phyloP scores from a whole-genome alignment of 2,329 filamentous ascomycete species.

The Ophiocordyceps camponoti-floridani region DNA sequence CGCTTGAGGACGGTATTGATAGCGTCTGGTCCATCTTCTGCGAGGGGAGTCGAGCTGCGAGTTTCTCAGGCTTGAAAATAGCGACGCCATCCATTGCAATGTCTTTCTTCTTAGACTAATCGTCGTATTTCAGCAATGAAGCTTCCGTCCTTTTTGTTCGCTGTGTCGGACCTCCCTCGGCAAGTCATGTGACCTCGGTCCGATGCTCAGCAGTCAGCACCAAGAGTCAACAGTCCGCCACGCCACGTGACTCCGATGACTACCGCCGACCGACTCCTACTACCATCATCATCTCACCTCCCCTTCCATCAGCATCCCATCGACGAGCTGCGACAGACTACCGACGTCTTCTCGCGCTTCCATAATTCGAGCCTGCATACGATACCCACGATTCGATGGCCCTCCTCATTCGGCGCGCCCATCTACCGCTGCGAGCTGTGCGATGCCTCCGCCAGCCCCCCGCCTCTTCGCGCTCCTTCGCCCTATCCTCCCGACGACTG shows the following conservation, averaged over 20 bases:
- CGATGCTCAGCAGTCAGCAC: not conserved
- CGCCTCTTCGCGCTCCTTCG: constrained; percentile 21
- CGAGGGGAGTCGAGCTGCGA: too few species aligned
- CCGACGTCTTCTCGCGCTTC: too few species aligned
- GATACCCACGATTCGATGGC: constrained; percentile 12
- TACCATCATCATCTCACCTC: not conserved
- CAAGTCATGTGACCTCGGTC: not conserved
- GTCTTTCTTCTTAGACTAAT: too few species aligned
- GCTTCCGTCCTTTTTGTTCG: not conserved
- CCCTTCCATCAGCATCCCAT: not conserved
- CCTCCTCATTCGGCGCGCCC: constrained; percentile 17
- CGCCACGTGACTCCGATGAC: not conserved
- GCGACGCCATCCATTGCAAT: too few species aligned
- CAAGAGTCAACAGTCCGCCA: too few species aligned
- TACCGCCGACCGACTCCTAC: not conserved
- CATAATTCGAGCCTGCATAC: constrained; percentile 12
- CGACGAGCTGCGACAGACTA: not conserved
- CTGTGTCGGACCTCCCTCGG: not conserved
- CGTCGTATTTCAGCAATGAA: too few species aligned
- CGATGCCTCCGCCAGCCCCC: constrained; percentile 17
- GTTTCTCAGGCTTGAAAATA: too few species aligned
- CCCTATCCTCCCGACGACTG: constrained; percentile 22
- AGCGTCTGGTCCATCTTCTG: too few species aligned
- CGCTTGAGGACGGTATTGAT: not conserved
- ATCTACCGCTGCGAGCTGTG: constrained; percentile 17